These are phyloP conservation scores for Thelonectria rubi DNA, from an alignment of 2,329 filamentous ascomycete species.

Conservation along the genomic window DNA sequence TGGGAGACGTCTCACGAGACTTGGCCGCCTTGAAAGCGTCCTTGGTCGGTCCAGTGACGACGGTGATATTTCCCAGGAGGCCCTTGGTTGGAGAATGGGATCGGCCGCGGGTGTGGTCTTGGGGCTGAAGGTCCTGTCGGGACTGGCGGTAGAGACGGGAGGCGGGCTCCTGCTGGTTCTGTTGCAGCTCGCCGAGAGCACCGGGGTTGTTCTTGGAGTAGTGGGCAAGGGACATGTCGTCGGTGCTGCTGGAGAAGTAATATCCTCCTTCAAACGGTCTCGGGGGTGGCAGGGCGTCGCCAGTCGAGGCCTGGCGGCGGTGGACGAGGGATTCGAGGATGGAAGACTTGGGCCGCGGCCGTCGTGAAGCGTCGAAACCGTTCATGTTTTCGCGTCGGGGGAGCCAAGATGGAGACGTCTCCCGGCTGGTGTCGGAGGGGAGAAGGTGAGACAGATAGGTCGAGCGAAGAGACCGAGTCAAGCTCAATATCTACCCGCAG, in stretches of 20 bases:
- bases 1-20: conserved; percentile 59
- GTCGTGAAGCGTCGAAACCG: conserved; percentile 38
- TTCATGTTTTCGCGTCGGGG: conserved; percentile 10
- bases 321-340: conserved; percentile 61
- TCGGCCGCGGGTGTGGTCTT: conserved; percentile 46
- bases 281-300: conserved; percentile 45
- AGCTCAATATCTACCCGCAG: conserved; percentile 1
- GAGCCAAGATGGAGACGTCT: conserved; percentile 12
- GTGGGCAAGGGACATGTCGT: conserved; percentile 45
- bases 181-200: conserved; percentile 65
- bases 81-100: conserved; percentile 58
- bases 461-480: conserved; percentile 11
- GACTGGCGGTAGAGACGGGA: conserved; percentile 53
- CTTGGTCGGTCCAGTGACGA: conserved; percentile 54
- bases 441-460: background rate
- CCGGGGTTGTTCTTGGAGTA: conserved; percentile 52
- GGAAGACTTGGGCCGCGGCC: conserved; percentile 59
- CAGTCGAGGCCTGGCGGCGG: conserved; percentile 58
- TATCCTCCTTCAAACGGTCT: conserved; percentile 36
- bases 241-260: conserved; percentile 40
- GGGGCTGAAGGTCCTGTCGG: conserved; percentile 43
- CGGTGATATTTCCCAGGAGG: conserved; percentile 50
- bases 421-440: conserved; percentile 23
- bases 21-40: conserved; percentile 46
- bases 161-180: conserved; percentile 59